phyloP scores from a whole-genome alignment of 768 basidiomycete species.

The Megacollybia marginata region DNA sequence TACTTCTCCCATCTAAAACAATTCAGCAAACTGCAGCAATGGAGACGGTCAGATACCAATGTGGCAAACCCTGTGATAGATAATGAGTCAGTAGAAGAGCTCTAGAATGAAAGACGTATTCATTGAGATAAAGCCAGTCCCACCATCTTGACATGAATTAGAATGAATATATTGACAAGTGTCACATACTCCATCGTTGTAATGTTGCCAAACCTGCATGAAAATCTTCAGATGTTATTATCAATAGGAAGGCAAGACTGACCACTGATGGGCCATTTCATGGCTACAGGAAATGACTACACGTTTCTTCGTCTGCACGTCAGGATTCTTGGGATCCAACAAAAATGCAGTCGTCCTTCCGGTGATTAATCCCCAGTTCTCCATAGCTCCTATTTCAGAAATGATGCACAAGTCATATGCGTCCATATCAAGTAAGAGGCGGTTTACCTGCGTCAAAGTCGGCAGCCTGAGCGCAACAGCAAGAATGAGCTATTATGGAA shows the following conservation, averaged over 20 bases:
- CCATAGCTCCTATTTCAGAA: slow-evolving; percentile 41
- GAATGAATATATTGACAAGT: background rate
- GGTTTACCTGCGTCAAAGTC: slow-evolving; percentile 58
- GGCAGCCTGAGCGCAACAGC: slow-evolving; percentile 25
- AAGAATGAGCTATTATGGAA: background rate
- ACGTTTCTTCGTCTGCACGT: slow-evolving; percentile 48
- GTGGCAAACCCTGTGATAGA: slow-evolving; percentile 11
- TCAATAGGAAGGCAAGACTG: slow-evolving; percentile 4
- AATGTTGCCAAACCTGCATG: slow-evolving; percentile 57
- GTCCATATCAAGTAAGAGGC: background rate
- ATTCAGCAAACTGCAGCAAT: background rate
- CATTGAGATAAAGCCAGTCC: slow-evolving; percentile 52
- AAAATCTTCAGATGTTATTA: background rate
- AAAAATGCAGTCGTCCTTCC: slow-evolving; percentile 63
- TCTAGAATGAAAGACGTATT: slow-evolving; percentile 23
- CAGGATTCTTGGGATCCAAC: slow-evolving; percentile 48
- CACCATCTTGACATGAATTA: slow-evolving; percentile 25
- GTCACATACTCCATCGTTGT: slow-evolving; percentile 49
- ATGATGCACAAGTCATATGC: background rate
- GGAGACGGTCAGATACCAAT: slow-evolving; percentile 1
- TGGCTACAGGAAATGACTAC: slow-evolving; percentile 56
- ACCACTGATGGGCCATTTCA: slow-evolving; percentile 56
- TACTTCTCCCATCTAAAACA: slow-evolving; percentile 56
- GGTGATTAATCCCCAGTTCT: slow-evolving; percentile 69
- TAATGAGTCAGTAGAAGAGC: background rate